Percentiles rank a stretch among this genome's conserved stretches.
Evolutionary conservation across 331 rosid species (phyloP).

Genomic region (Cucumis variabilis): DNA sequence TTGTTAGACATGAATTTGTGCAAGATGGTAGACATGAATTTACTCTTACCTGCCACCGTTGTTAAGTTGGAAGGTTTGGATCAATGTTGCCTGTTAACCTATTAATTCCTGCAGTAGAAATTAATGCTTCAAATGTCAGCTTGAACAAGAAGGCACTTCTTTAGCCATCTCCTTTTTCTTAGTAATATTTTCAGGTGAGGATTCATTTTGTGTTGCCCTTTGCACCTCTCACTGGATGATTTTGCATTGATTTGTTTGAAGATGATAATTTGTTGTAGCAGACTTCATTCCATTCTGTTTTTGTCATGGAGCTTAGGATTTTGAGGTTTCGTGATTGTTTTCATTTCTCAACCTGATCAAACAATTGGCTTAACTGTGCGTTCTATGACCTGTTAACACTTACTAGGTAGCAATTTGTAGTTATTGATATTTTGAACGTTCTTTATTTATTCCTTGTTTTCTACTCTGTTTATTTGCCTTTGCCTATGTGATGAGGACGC

Average conservation of each 20-base stretch:
- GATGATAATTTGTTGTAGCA: not conserved
- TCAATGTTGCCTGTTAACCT: too few relatives aligned
- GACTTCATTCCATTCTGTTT: not conserved
- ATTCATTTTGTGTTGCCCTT: not conserved
- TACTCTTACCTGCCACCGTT: too few relatives aligned
- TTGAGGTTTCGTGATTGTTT: not conserved
- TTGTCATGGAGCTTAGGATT: not conserved
- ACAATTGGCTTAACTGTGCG: not conserved
- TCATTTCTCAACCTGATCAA: not conserved
- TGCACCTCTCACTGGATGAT: not conserved
- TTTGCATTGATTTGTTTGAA: not conserved
- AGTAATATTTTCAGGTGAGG: not conserved
- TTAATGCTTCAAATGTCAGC: not conserved
- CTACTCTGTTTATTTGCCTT: not conserved
- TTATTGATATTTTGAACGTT: too few relatives aligned
- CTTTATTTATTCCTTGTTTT: not conserved
- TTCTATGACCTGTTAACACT: not conserved
- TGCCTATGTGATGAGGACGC: not conserved
- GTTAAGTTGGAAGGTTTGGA: too few relatives aligned
- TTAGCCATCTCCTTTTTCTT: not conserved
- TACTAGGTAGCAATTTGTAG: not conserved
- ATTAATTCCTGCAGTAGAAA: not conserved
- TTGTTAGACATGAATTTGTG: too few relatives aligned
- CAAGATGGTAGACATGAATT: too few relatives aligned
- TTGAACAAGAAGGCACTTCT: not conserved